These are phyloP conservation scores for Setomelanomma holmii DNA, from an alignment of 2,329 filamentous ascomycete genomes.

Conservation along the genomic window DNA sequence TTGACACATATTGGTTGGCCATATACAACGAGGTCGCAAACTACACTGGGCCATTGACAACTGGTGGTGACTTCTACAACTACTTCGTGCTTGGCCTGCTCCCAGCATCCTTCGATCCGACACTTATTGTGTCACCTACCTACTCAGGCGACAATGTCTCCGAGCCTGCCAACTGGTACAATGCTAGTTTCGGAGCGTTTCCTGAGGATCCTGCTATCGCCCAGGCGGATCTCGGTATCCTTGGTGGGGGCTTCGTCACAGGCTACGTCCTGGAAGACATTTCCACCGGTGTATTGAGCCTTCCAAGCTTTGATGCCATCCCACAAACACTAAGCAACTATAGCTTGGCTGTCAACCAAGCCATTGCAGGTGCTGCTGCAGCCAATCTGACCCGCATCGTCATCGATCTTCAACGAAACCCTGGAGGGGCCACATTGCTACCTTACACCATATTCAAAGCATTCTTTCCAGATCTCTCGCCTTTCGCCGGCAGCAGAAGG, in stretches of 20 bases:
- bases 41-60: slow-evolving; percentile 43
- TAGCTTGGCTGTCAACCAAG: slow-evolving; percentile 40
- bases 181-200: slow-evolving; percentile 25
- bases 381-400: slow-evolving; percentile 62
- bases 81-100: slow-evolving; percentile 50
- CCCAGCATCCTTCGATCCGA: slow-evolving; percentile 12
- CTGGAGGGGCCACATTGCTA: slow-evolving; percentile 55
- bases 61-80: slow-evolving; percentile 54
- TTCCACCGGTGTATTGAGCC: slow-evolving; percentile 52
- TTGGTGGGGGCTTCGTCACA: slow-evolving; percentile 35
- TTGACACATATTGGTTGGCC: slow-evolving; percentile 23
- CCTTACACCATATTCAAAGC: slow-evolving; percentile 53
- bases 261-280: slow-evolving; percentile 53
- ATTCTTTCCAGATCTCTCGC: slow-evolving; percentile 54
- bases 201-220: slow-evolving; percentile 26
- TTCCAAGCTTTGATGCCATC: slow-evolving; percentile 46
- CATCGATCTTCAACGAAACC: slow-evolving; percentile 67
- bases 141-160: background rate
- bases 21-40: slow-evolving; percentile 26
- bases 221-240: slow-evolving; percentile 26
- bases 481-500: slow-evolving; percentile 53
- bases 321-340: slow-evolving; percentile 10
- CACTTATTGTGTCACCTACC: background rate
- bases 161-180: slow-evolving; percentile 19
- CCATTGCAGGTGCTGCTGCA: slow-evolving; percentile 54